Evolutionary conservation across 805 yeast genomes (phyloP), one percentile per base, ranked within the genome.

Genomic region (Starmerella vitae): DNA sequence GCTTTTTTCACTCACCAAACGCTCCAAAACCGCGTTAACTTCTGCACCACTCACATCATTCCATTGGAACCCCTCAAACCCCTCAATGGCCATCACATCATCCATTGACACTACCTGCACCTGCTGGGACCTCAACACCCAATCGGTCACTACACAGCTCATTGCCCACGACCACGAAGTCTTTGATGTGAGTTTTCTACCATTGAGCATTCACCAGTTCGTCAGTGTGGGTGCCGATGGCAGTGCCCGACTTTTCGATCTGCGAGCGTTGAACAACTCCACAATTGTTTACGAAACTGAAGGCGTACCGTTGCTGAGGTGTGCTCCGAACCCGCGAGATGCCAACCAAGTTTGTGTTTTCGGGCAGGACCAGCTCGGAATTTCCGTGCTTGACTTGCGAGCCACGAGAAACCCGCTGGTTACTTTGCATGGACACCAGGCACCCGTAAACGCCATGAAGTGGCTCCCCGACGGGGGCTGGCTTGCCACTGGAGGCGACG

Each of bases 101-200:
- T 77, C 91, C 17, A 82, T 88, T 9, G 98, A 91, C 60, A 91
- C 98, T 1, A 91, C 98, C 0, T 91, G 98, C 61, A 86, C 97
- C 0, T 75, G 85, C 3, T 91, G 98, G 97, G 97, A 91, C 60
- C 58, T 85, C 24, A 60, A 66, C 19, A 69, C 74, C 30, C 71
- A 76, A 18, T 63, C 67, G 3, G 94, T 93, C 13, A 81, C 79
- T 55, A 88, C 97, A 1, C 96, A 91, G 61, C 66, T 91, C 34
- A 91, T 91, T 47, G 97, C 98, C 0, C 98, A 91, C 59, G 98
- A 91, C 57, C 74, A 78, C 47, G 96, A 85, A 58, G 98, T 91
- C 3, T 83, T 74, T 57, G 98, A 91, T 57, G 97, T 86, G 22
- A 72, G 80, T 46, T 91, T 85, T 57, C 62, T 86, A 36, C 73